Conservation (phyloP, 2,329 filamentous ascomycete species). For the Pezicula rhizophila region DNA sequence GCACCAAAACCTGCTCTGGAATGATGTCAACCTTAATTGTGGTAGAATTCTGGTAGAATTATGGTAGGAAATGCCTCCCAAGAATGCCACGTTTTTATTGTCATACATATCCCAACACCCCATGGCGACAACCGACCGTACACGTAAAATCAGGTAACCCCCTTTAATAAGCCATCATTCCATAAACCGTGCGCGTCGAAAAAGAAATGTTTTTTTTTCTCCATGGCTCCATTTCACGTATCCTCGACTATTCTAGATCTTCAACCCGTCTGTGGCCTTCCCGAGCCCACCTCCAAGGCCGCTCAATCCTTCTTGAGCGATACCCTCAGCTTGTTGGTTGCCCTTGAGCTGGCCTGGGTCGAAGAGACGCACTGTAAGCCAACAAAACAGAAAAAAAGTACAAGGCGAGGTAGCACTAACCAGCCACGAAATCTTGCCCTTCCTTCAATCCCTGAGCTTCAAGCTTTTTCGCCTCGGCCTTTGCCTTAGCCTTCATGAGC, state of each 20-base stretch:
- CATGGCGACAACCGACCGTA: too few relatives aligned
- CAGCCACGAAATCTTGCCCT: conserved; percentile 32
- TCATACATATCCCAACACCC: too few relatives aligned
- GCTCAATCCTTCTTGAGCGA: conserved; percentile 18
- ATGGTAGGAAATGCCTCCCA: too few relatives aligned
- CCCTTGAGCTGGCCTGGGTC: conserved; percentile 29
- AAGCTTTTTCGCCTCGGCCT: conserved; percentile 34
- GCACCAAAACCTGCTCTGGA: too few relatives aligned
- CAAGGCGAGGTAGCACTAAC: conserved; percentile 18
- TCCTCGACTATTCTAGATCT: neutral
- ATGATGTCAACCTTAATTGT: too few relatives aligned
- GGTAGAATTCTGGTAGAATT: too few relatives aligned
- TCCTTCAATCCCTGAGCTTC: conserved; percentile 33
- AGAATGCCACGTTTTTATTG: too few relatives aligned
- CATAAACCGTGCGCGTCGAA: neutral
- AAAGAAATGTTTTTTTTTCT: neutral
- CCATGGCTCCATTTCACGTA: neutral
- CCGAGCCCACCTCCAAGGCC: conserved; percentile 11
- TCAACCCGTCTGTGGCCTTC: neutral
- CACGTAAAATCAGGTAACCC: too few relatives aligned
- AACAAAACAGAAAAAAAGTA: neutral
- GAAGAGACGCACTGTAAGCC: neutral
- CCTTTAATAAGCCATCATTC: too few relatives aligned
- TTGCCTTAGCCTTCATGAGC: conserved; percentile 35
- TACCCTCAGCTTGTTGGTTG: conserved; percentile 29